Evolutionary conservation across 768 basidiomycete genomes (phyloP), one percentile per base, ranked within the genome.

Genomic region (Udeniomyces megalosporus): DNA sequence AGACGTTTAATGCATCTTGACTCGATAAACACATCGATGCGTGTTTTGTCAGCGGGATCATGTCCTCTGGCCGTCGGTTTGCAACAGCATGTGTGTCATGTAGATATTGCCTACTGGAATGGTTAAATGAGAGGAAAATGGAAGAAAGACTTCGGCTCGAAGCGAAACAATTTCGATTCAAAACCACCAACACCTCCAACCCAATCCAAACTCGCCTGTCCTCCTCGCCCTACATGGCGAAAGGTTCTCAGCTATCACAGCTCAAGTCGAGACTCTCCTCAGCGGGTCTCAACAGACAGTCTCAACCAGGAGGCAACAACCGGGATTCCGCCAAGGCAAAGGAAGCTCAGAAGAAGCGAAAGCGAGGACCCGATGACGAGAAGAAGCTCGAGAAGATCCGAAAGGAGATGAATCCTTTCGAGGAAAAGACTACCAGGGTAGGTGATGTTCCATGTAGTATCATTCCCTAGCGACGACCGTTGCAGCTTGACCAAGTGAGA

Each of bases 351-450:
- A 48, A 42, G 14, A 45, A 84, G 70, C 80, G 84, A 45, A 86
- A 88, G 71, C 83, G 70, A 38, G 72, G 73, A 1, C 52, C 58
- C 14, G 88, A 87, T 74, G 82, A 80, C 66, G 81, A 85, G 0
- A 81, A 83, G 6, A 87, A 81, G 69, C 80, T 96, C 46, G 81
- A 82, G 57, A 85, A 85, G 70, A 92, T 97, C 65, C 83, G 88
- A 66, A 80, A 82, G 68, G 82, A 80, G 68, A 78, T 96, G 70
- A 97, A 95, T 76, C 87, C 89, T 22, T 99, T 99, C 73, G 93
- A 99, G 72, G 79, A 84, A 69, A 87, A 90, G 68, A 86, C 91
- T 70, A 92, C 86, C 8, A 88, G 86, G 72, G 79, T 88, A 46
- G 92, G n/a, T n/a, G 63, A 52, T 2, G 17, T 3, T 14, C 22